Conservation (phyloP, 257 asterid genomes). For the Scutellaria baicalensis region DNA sequence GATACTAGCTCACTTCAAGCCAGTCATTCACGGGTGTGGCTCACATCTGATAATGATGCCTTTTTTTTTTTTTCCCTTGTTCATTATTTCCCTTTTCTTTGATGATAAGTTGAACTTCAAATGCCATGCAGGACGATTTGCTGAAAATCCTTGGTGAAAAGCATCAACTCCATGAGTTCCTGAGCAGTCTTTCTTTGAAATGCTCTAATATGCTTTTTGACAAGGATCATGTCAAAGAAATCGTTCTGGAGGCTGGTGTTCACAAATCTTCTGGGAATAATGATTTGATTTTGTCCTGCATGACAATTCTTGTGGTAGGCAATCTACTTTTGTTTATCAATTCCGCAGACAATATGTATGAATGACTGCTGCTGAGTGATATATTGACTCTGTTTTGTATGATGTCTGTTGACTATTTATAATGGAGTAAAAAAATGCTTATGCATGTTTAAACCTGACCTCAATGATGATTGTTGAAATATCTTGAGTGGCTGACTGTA, state of each 20-base stretch:
- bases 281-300: constrained; percentile 75
- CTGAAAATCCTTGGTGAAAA: constrained; percentile 62
- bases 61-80: background rate
- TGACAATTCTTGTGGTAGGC: constrained; percentile 93
- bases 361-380: constrained; percentile 6
- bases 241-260: constrained; percentile 60
- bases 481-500: background rate
- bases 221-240: constrained; percentile 82
- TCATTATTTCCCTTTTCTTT: constrained; percentile 6
- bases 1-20: constrained; percentile 51
- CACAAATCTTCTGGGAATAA: constrained; percentile 73
- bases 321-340: constrained; percentile 1
- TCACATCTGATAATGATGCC: constrained; percentile 10
- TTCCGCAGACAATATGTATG: constrained; percentile 2
- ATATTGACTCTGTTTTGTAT: background rate
- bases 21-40: constrained; percentile 62
- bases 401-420: background rate
- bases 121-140: constrained; percentile 60
- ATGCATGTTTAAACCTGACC: constrained; percentile 8
- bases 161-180: constrained; percentile 79
- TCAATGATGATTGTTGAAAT: background rate
- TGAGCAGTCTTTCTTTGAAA: constrained; percentile 65
- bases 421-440: constrained; percentile 7
- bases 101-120: background rate
- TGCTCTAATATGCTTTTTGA: constrained; percentile 84